Evolutionary conservation across 305 asterid species (phyloP).

Genomic region (Fraxinus sp.): DNA sequence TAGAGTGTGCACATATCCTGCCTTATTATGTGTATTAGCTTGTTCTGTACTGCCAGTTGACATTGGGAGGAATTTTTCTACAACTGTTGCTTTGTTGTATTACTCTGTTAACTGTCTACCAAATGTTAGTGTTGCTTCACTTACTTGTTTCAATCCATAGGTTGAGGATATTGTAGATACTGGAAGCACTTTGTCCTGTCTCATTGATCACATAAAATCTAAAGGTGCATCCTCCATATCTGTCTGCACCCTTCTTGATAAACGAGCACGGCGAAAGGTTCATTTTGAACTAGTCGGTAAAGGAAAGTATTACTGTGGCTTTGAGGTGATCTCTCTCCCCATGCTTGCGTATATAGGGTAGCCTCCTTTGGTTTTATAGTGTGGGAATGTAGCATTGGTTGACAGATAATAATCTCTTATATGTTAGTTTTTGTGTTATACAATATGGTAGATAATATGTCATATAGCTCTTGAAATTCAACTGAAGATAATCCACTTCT

Average conservation of each 20-base stretch:
- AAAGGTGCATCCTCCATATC: conserved; percentile 84
- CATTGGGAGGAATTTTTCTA: background rate
- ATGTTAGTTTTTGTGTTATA: background rate
- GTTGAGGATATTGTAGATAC: conserved; percentile 96
- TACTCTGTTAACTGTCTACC: background rate
- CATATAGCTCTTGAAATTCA: background rate
- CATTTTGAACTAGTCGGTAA: conserved; percentile 63
- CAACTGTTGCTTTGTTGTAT: background rate
- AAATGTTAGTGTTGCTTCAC: background rate
- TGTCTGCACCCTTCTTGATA: conserved; percentile 80
- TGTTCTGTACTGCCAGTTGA: background rate
- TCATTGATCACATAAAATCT: conserved; percentile 67
- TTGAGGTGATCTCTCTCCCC: conserved; percentile 53
- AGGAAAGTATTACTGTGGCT: conserved; percentile 83
- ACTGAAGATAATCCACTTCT: background rate
- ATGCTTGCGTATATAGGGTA: background rate
- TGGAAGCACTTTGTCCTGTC: conserved; percentile 65
- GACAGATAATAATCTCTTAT: background rate
- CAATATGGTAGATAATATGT: background rate
- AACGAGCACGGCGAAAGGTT: conserved; percentile 62
- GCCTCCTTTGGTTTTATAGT: background rate
- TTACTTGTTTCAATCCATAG: conserved; percentile 26
- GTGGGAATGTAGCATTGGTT: background rate
- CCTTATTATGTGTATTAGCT: background rate
- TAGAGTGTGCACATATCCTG: background rate